These are phyloP conservation scores for Colletotrichum camelliae DNA, from an alignment of 2,329 filamentous ascomycete species.

Conservation along the genomic window DNA sequence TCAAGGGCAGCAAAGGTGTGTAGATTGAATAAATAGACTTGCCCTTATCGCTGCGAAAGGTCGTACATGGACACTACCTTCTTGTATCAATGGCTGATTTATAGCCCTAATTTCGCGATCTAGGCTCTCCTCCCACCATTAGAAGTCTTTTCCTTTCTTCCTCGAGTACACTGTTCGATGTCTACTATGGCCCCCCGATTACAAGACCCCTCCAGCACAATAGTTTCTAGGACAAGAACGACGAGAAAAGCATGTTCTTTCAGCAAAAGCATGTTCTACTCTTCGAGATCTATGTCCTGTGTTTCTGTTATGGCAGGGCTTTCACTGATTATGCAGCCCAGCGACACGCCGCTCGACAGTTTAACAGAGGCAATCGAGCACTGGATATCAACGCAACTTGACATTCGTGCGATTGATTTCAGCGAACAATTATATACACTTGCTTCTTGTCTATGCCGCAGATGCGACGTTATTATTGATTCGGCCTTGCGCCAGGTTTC, in stretches of 20 bases:
- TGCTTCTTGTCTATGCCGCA: background rate
- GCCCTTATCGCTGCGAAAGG: background rate
- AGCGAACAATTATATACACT: background rate
- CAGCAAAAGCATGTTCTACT: background rate
- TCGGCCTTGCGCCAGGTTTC: background rate
- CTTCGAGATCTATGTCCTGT: background rate
- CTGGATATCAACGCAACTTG: background rate
- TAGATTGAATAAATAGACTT: background rate
- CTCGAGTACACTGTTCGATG: background rate
- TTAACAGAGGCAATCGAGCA: background rate
- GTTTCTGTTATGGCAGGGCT: background rate
- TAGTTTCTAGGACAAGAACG: background rate
- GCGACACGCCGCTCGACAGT: background rate
- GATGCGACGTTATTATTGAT: background rate
- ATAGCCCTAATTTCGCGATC: too few relatives aligned
- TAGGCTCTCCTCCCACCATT: too few relatives aligned
- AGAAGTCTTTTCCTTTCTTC: background rate
- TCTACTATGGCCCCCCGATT: too few relatives aligned
- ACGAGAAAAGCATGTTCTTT: background rate
- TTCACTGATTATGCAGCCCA: background rate
- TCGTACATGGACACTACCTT: background rate
- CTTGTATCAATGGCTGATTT: too few relatives aligned
- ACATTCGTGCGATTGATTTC: background rate
- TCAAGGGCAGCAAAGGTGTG: background rate
- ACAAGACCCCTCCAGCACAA: background rate